Evolutionary conservation across 495 filamentous ascomycete genomes (phyloP).

Genomic region (Pyrenula aspistea): DNA sequence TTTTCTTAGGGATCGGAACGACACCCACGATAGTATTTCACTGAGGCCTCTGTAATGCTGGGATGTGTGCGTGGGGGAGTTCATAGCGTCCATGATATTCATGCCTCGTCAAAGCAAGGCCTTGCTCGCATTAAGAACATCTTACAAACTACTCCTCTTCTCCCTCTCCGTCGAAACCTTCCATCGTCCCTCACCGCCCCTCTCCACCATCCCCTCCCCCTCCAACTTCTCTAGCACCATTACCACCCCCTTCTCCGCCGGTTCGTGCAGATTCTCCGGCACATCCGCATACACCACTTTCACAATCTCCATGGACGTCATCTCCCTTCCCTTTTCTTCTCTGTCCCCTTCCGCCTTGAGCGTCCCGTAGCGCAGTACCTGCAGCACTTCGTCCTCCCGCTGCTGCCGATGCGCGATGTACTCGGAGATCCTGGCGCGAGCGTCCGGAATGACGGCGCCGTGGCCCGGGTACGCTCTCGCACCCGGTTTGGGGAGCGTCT

Average conservation of each 20-base stretch:
- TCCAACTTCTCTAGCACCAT: conserved; percentile 61
- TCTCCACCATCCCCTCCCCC: conserved; percentile 47
- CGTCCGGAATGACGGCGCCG: conserved; percentile 61
- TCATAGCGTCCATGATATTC: no score
- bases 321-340: conserved; percentile 10
- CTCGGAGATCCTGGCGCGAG: conserved; percentile 51
- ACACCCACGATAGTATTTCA: no score
- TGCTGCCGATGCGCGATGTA: conserved; percentile 72
- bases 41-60: no score
- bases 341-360: conserved; percentile 22
- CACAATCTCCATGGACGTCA: conserved; percentile 65
- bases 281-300: conserved; percentile 74
- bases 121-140: no score
- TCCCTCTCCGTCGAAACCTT: neutral
- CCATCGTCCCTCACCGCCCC: neutral
- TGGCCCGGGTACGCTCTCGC: conserved; percentile 85
- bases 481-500: conserved; percentile 8
- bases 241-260: conserved; percentile 56
- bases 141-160: neutral
- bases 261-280: conserved; percentile 57
- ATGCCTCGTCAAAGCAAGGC: no score
- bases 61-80: no score
- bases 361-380: conserved; percentile 39
- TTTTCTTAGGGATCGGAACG: no score
- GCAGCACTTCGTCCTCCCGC: conserved; percentile 72